Percentiles rank a stretch among this genome's conserved stretches.
Conservation (phyloP, 352 stramenopile genomes). For the Thalassiosira allenii region DNA sequence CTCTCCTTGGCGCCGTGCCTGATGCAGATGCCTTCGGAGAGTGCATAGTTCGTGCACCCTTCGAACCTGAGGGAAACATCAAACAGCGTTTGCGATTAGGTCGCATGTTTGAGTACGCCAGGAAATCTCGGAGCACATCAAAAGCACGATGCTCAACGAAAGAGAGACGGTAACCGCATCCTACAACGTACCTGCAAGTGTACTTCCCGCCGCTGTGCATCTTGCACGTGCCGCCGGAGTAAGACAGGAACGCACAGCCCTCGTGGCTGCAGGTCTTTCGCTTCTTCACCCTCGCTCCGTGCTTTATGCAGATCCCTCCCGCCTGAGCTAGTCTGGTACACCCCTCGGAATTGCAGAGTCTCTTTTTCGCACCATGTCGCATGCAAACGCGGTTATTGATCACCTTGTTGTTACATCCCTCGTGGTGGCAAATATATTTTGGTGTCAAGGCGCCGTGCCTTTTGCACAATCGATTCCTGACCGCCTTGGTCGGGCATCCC, state of each 20-base stretch:
- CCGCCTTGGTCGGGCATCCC: slow-evolving; percentile 16
- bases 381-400: slow-evolving; percentile 29
- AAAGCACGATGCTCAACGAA: too few species aligned
- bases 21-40: background rate
- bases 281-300: slow-evolving; percentile 4
- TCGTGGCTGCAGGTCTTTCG: background rate
- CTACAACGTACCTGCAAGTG: too few species aligned
- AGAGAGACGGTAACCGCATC: too few species aligned
- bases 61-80: too few species aligned
- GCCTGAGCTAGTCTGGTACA: slow-evolving; percentile 22
- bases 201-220: background rate
- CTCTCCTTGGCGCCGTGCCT: background rate
- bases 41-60: slow-evolving; percentile 5
- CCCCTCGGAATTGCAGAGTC: background rate
- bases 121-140: too few species aligned
- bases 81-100: too few species aligned
- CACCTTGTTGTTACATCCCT: slow-evolving; percentile 18
- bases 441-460: slow-evolving; percentile 25
- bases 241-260: background rate
- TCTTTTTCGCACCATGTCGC: slow-evolving; percentile 29
- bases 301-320: slow-evolving; percentile 1
- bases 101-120: too few species aligned
- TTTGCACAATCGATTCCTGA: slow-evolving; percentile 23
- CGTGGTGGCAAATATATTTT: background rate
- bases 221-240: background rate